Percentiles rank a stretch among this genome's conserved stretches.
Conservation (phyloP, 257 asterid genomes). For the Linderniella brevidens region DNA sequence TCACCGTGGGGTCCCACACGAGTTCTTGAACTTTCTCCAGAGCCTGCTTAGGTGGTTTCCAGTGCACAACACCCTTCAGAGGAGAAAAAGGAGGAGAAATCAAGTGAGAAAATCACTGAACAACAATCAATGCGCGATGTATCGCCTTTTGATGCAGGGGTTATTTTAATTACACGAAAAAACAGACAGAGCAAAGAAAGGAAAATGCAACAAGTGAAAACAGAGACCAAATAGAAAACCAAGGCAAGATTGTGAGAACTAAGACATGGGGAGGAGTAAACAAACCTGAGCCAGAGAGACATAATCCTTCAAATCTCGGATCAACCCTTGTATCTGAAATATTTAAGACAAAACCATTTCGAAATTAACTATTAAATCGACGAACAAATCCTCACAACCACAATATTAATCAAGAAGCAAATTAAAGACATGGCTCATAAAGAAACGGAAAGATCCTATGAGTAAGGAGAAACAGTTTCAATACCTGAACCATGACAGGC, state of each 20-base stretch:
- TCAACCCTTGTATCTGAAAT: conserved; percentile 75
- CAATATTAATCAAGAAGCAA: conserved; percentile 9
- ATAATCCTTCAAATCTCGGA: conserved; percentile 59
- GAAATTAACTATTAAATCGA: conserved; percentile 5
- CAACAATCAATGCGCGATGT: no score
- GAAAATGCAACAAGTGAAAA: background rate
- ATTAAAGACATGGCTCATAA: background rate
- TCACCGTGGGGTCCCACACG: conserved; percentile 73
- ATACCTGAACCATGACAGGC: conserved; percentile 93
- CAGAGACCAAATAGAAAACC: background rate
- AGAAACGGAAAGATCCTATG: conserved; percentile 7
- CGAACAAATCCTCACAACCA: conserved; percentile 3
- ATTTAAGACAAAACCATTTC: conserved; percentile 10
- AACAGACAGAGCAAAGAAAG: no score
- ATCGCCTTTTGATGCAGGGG: no score
- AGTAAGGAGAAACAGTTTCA: background rate
- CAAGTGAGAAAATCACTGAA: background rate
- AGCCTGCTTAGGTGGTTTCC: conserved; percentile 90
- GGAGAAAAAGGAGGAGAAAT: background rate
- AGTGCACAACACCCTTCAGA: conserved; percentile 79
- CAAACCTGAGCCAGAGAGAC: conserved; percentile 96
- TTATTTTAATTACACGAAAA: no score
- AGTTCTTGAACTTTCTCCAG: conserved; percentile 57
- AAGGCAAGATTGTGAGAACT: conserved; percentile 6
- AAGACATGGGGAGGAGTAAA: conserved; percentile 32